Evolutionary conservation across 2,329 filamentous ascomycete species (phyloP).

Genomic region (Alternaria longipes): DNA sequence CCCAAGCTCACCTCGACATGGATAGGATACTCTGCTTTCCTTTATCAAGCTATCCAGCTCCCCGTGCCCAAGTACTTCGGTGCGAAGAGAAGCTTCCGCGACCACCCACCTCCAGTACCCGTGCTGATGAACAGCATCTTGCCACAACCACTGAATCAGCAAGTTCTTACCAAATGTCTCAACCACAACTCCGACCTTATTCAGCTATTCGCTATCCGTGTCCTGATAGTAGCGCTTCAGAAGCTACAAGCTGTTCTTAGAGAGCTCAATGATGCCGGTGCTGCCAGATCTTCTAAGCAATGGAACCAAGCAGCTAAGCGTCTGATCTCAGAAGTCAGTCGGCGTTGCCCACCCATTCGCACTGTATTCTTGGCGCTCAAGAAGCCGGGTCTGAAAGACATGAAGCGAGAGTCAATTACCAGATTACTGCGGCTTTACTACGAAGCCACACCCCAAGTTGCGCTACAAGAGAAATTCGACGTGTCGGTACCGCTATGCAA

Average conservation of each 20-base stretch:
- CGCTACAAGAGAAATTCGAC: conserved; percentile 86
- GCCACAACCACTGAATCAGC: conserved; percentile 81
- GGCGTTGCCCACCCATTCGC: conserved; percentile 81
- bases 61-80: conserved; percentile 78
- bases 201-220: conserved; percentile 82
- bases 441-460: conserved; percentile 79
- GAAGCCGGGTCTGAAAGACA: conserved; percentile 72
- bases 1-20: conserved; percentile 92
- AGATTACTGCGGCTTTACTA: conserved; percentile 86
- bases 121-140: conserved; percentile 86
- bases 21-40: conserved; percentile 90
- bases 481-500: conserved; percentile 79
- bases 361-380: conserved; percentile 80
- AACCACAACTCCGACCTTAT: conserved; percentile 80
- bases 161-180: conserved; percentile 80
- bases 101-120: conserved; percentile 78
- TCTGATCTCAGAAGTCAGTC: conserved; percentile 77
- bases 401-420: conserved; percentile 81
- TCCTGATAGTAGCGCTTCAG: conserved; percentile 79
- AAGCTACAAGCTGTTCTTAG: conserved; percentile 75
- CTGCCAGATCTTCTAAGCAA: conserved; percentile 52
- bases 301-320: conserved; percentile 77
- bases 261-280: conserved; percentile 64
- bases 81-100: conserved; percentile 67
- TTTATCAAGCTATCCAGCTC: conserved; percentile 82